phyloP scores from a whole-genome alignment of 163 green algal species.

The Chlamydomonas reinhardtii region DNA sequence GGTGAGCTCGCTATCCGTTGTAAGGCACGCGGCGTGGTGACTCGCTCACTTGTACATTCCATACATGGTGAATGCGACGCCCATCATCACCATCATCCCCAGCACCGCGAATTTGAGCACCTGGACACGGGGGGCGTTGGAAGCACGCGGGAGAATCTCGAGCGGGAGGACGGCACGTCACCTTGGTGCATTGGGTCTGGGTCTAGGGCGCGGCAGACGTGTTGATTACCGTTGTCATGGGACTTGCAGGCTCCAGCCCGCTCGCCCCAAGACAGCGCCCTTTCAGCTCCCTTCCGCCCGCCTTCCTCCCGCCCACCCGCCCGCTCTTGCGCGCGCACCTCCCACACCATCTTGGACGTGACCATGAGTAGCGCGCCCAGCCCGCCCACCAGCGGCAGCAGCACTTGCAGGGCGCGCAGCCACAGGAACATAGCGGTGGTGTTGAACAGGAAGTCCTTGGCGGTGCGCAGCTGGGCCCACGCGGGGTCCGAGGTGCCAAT shows the following conservation, averaged over 20 bases:
- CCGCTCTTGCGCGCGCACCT: background rate
- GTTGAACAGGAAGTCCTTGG: slow-evolving; percentile 6
- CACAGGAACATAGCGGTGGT: background rate
- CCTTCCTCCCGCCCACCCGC: too few species aligned
- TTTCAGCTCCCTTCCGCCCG: too few species aligned
- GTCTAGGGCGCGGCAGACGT: too few species aligned
- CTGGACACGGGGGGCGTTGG: background rate
- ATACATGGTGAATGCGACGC: background rate
- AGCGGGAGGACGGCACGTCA: too few species aligned
- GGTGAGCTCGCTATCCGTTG: too few species aligned
- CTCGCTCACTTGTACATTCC: background rate
- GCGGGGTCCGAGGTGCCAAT: too few species aligned
- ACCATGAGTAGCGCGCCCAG: background rate
- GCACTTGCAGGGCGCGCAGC: background rate
- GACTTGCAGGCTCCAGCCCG: too few species aligned
- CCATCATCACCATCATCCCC: background rate
- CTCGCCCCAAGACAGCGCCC: too few species aligned
- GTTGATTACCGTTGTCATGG: too few species aligned
- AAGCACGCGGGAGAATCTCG: too few species aligned
- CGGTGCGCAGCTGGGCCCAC: background rate
- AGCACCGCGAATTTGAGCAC: background rate
- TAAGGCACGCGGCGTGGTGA: background rate
- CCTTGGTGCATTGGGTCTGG: too few species aligned
- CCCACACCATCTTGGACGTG: background rate
- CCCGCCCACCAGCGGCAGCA: background rate